Evolutionary conservation across 305 asterid species (phyloP).

Genomic region (Fraxinus velutina): DNA sequence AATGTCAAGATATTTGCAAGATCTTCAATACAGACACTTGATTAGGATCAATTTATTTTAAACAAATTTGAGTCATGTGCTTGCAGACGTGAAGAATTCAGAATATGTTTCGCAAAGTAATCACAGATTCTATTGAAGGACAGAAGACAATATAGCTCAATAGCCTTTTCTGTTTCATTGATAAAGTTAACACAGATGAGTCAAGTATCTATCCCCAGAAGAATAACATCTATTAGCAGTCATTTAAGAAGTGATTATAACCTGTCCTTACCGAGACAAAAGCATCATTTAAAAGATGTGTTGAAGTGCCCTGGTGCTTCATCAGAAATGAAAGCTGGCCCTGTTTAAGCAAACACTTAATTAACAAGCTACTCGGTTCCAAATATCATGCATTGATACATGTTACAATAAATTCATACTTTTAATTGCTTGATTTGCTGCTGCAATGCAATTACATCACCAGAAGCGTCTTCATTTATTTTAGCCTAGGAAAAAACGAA

Average conservation of each 20-base stretch:
- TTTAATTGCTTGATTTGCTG: slow-evolving; percentile 68
- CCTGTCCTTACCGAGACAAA: slow-evolving; percentile 41
- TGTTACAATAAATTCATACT: slow-evolving; percentile 35
- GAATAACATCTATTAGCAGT: slow-evolving; percentile 14
- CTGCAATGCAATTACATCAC: slow-evolving; percentile 69
- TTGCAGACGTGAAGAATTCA: background rate
- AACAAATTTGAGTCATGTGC: background rate
- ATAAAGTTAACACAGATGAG: background rate
- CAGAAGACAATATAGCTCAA: background rate
- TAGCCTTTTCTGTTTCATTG: slow-evolving; percentile 1
- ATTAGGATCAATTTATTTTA: background rate
- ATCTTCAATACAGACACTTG: background rate
- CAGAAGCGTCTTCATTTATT: slow-evolving; percentile 88
- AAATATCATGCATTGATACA: slow-evolving; percentile 20
- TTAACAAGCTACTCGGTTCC: slow-evolving; percentile 19
- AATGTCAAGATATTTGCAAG: background rate
- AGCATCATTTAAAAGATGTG: slow-evolving; percentile 29
- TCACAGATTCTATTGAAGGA: background rate
- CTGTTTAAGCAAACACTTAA: slow-evolving; percentile 41
- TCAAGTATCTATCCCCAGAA: background rate
- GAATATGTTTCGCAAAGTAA: background rate
- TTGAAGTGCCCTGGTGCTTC: slow-evolving; percentile 49
- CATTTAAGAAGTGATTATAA: slow-evolving; percentile 11
- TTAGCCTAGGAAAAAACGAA: slow-evolving; percentile 53
- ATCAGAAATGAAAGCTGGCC: slow-evolving; percentile 68